Conservation (phyloP, 1,139 yeast genomes). For the Torulaspora globosa region DNA sequence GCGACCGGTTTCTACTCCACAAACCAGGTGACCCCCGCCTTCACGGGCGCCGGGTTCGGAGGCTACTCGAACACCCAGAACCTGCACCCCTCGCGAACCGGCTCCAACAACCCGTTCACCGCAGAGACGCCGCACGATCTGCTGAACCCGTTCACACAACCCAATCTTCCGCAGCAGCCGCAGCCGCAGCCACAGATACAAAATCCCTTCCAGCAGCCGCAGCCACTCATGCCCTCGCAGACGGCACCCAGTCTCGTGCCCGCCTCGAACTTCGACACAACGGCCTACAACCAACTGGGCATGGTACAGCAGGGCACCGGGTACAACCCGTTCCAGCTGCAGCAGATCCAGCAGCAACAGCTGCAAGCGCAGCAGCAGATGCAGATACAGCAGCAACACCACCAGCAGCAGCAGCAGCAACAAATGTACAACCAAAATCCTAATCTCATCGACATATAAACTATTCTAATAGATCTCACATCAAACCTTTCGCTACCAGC, state of each 20-base stretch:
- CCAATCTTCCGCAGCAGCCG: slow-evolving; percentile 11
- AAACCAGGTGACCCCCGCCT: slow-evolving; percentile 35
- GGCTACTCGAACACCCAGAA: slow-evolving; percentile 39
- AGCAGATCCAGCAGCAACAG: slow-evolving; percentile 22
- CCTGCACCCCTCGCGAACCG: slow-evolving; percentile 18
- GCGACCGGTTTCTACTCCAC: slow-evolving; percentile 26
- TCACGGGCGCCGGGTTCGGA: slow-evolving; percentile 59
- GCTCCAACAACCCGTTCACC: slow-evolving; percentile 21
- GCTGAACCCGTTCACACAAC: slow-evolving; percentile 11
- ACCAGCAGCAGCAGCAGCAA: slow-evolving; percentile 21
- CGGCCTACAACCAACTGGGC: slow-evolving; percentile 36
- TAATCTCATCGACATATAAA: slow-evolving; percentile 32
- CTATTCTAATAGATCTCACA: not conserved
- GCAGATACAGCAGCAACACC: slow-evolving; percentile 20
- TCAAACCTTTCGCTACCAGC: too few relatives aligned
- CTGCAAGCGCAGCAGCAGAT: slow-evolving; percentile 26
- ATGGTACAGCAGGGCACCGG: slow-evolving; percentile 13
- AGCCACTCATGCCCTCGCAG: slow-evolving; percentile 17
- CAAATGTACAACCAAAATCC: slow-evolving; percentile 26
- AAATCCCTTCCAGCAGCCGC: slow-evolving; percentile 23
- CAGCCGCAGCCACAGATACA: not conserved
- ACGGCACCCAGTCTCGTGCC: slow-evolving; percentile 16
- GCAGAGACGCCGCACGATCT: slow-evolving; percentile 14
- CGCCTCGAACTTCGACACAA: slow-evolving; percentile 16
- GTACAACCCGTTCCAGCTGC: slow-evolving; percentile 24